Conservation (phyloP, 2,329 filamentous ascomycete species). For the Didymellaceae sp. region DNA sequence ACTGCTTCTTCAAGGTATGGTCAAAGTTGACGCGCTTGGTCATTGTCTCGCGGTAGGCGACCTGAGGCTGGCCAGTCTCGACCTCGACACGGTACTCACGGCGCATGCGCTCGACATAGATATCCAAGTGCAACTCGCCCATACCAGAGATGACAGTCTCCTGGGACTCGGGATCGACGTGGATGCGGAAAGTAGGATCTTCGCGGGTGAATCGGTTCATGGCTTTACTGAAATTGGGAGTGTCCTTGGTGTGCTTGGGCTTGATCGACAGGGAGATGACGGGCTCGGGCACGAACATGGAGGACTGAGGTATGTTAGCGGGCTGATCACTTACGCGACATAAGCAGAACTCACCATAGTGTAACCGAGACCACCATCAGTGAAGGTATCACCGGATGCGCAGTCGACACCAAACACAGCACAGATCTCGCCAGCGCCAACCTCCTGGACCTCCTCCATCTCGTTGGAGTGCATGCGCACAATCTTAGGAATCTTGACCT, state of each 20-base stretch:
- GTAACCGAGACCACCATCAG: constrained; percentile 89
- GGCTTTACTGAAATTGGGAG: constrained; percentile 94
- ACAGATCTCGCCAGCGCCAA: constrained; percentile 96
- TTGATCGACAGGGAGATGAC: constrained; percentile 98
- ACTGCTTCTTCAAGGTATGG: constrained; percentile 93
- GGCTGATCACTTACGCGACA: neutral
- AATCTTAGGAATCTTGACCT: constrained; percentile 94
- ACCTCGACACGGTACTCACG: constrained; percentile 97
- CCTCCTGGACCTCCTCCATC: constrained; percentile 94
- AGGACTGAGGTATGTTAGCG: constrained; percentile 59
- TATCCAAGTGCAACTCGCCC: constrained; percentile 95
- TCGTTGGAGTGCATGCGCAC: constrained; percentile 99
- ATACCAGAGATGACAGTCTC: constrained; percentile 99
- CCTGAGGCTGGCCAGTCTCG: constrained; percentile 92
- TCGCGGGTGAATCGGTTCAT: constrained; percentile 99
- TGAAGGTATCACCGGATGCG: constrained; percentile 97
- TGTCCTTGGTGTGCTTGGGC: constrained; percentile 90
- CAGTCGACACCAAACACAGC: constrained; percentile 98
- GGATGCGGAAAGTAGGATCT: constrained; percentile 95
- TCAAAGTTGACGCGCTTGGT: constrained; percentile 82
- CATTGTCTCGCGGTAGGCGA: constrained; percentile 96
- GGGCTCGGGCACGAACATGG: constrained; percentile 97
- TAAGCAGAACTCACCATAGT: constrained; percentile 67
- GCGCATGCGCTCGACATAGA: constrained; percentile 96
- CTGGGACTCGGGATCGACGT: constrained; percentile 88